Conservation (phyloP, 2,329 filamentous ascomycete species). For the Calonectria pauciramosa region DNA sequence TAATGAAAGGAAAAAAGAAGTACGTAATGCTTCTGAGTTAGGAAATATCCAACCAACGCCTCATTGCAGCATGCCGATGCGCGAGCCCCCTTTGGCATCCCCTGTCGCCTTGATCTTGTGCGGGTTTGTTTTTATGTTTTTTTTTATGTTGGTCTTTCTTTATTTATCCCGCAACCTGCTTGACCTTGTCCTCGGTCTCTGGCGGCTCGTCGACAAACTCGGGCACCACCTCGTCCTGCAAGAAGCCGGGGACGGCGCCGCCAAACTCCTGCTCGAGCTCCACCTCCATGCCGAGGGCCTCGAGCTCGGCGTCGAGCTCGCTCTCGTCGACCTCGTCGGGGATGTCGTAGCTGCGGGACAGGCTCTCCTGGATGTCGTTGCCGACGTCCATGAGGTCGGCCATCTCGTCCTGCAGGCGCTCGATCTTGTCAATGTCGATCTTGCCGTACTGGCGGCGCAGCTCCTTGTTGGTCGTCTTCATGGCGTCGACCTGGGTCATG, state of each 20-base stretch:
- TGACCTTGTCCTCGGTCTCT: conserved; percentile 79
- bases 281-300: conserved; percentile 94
- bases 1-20: conserved; percentile 1
- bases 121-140: neutral
- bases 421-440: conserved; percentile 97
- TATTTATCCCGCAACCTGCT: conserved; percentile 77
- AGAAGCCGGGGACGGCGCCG: conserved; percentile 81
- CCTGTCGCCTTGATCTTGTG: neutral
- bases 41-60: conserved; percentile 43
- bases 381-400: conserved; percentile 97
- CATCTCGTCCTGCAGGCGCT: conserved; percentile 99
- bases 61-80: conserved; percentile 19
- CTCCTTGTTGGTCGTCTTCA: conserved; percentile 96
- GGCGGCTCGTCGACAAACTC: conserved; percentile 96
- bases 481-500: conserved; percentile 97
- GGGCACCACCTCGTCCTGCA: conserved; percentile 88
- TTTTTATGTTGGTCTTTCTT: too few species aligned
- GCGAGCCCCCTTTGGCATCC: neutral
- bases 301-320: conserved; percentile 95
- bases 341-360: conserved; percentile 91
- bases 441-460: conserved; percentile 96
- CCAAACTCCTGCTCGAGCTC: conserved; percentile 82
- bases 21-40: conserved; percentile 5
- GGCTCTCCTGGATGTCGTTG: conserved; percentile 97
- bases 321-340: conserved; percentile 98